Conservation (phyloP, 768 basidiomycete genomes). For the Melanogaster broomeanus region DNA sequence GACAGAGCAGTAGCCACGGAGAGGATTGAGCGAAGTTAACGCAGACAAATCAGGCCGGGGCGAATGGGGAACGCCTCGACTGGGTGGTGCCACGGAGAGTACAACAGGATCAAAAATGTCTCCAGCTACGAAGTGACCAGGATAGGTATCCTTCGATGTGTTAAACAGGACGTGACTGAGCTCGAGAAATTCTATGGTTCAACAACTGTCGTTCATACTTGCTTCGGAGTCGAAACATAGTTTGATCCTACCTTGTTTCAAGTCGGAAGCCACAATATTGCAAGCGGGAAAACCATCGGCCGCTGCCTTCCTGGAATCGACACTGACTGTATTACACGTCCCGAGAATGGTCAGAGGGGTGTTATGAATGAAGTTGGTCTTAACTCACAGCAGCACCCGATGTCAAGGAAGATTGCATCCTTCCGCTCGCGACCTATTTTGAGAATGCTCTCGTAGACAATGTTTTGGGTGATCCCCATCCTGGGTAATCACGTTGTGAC, state of each 20-base stretch:
- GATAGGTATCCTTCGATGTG: slow-evolving; percentile 50
- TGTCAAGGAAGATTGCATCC: slow-evolving; percentile 39
- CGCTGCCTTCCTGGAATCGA: slow-evolving; percentile 36
- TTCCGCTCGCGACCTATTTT: slow-evolving; percentile 31
- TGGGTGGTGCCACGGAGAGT: slow-evolving; percentile 35
- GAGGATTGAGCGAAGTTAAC: slow-evolving; percentile 42
- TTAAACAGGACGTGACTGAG: slow-evolving; percentile 60
- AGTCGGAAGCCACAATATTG: slow-evolving; percentile 36
- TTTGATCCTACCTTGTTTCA: slow-evolving; percentile 29
- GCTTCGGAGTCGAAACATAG: too few species aligned
- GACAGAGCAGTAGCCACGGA: slow-evolving; percentile 46
- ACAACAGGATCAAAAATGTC: slow-evolving; percentile 49
- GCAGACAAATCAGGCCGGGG: slow-evolving; percentile 25
- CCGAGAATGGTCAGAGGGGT: background rate
- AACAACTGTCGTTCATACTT: too few species aligned
- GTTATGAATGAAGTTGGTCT: background rate
- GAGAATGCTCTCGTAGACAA: slow-evolving; percentile 22
- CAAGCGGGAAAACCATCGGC: slow-evolving; percentile 38
- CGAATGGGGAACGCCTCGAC: slow-evolving; percentile 13
- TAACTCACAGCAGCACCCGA: slow-evolving; percentile 40
- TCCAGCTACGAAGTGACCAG: slow-evolving; percentile 52
- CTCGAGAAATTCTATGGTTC: slow-evolving; percentile 51
- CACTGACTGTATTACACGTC: slow-evolving; percentile 30
- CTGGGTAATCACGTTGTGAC: background rate
- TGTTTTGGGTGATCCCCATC: background rate